Conservation (phyloP, 352 stramenopile genomes). For the Globisporangium paroecandrum region DNA sequence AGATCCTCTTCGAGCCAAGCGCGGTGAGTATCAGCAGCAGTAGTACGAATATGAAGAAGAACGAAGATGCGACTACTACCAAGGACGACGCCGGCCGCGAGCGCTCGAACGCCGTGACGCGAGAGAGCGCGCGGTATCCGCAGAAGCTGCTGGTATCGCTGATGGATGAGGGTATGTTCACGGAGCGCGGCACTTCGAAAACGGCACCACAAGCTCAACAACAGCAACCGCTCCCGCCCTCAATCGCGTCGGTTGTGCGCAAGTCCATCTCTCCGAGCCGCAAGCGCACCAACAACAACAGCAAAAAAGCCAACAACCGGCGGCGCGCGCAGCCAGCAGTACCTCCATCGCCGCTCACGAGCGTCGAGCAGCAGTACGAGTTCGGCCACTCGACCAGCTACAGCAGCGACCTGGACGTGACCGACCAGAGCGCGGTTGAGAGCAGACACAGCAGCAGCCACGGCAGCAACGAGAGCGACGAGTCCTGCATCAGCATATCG, state of each 20-base stretch:
- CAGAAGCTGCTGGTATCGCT: slow-evolving; percentile 27
- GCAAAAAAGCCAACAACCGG: slow-evolving; percentile 22
- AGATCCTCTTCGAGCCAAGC: neutral
- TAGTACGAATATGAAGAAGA: slow-evolving; percentile 17
- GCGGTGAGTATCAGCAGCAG: neutral
- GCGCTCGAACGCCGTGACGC: slow-evolving; percentile 11
- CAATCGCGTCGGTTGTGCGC: slow-evolving; percentile 12
- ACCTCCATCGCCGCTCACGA: neutral
- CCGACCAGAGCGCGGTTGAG: slow-evolving; percentile 14
- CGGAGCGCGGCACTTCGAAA: slow-evolving; percentile 2
- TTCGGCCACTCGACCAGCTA: slow-evolving; percentile 15
- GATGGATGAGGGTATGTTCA: slow-evolving; percentile 24
- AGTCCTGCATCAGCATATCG: slow-evolving; percentile 9
- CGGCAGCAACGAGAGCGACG: slow-evolving; percentile 21
- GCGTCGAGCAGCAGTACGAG: slow-evolving; percentile 22
- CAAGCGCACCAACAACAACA: slow-evolving; percentile 21
- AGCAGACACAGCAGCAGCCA: slow-evolving; percentile 19
- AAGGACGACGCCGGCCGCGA: slow-evolving; percentile 8
- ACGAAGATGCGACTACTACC: slow-evolving; percentile 18
- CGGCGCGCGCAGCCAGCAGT: neutral
- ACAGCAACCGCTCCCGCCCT: neutral
- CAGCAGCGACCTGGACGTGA: neutral
- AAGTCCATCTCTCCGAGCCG: slow-evolving; percentile 15
- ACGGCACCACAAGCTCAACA: neutral
- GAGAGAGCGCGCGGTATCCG: slow-evolving; percentile 13